A percentile compares a stretch with the other conserved stretches of the same genome.
These are phyloP conservation scores for Colletotrichum agaves DNA, from an alignment of 2,329 filamentous ascomycete species.

Conservation along the genomic window DNA sequence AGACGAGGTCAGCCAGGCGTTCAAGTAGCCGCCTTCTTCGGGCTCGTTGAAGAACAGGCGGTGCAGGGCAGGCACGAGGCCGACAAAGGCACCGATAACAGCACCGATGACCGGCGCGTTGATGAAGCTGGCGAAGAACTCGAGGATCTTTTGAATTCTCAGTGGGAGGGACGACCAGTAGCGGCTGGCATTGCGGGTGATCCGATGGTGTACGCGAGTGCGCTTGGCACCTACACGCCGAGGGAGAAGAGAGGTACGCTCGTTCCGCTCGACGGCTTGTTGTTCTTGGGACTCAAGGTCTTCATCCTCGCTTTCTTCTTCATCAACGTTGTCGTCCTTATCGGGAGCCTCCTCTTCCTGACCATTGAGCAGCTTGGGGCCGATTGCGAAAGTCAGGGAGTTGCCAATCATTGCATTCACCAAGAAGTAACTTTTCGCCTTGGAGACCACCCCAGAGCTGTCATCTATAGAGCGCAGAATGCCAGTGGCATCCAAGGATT, in stretches of 20 bases:
- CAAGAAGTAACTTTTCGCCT: constrained; percentile 73
- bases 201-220: constrained; percentile 17
- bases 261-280: constrained; percentile 24
- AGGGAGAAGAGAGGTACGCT: constrained; percentile 30
- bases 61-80: constrained; percentile 69
- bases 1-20: constrained; percentile 72
- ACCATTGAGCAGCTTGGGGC: constrained; percentile 51
- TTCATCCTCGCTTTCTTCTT: background rate
- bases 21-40: constrained; percentile 70
- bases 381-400: constrained; percentile 72
- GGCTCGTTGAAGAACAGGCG: constrained; percentile 68
- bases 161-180: constrained; percentile 25
- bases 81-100: constrained; percentile 66
- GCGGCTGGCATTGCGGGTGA: constrained; percentile 15
- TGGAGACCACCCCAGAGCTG: constrained; percentile 59
- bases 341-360: constrained; percentile 35
- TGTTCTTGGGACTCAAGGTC: constrained; percentile 31
- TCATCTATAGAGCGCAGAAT: constrained; percentile 62
- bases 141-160: constrained; percentile 45
- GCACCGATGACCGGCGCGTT: constrained; percentile 73
- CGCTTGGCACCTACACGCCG: constrained; percentile 46
- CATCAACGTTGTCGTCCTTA: background rate
- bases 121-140: constrained; percentile 59
- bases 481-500: constrained; percentile 59
- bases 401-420: constrained; percentile 73